Evolutionary conservation across 805 yeast species (phyloP).

Genomic region (Grigorovia yakushimaensis): DNA sequence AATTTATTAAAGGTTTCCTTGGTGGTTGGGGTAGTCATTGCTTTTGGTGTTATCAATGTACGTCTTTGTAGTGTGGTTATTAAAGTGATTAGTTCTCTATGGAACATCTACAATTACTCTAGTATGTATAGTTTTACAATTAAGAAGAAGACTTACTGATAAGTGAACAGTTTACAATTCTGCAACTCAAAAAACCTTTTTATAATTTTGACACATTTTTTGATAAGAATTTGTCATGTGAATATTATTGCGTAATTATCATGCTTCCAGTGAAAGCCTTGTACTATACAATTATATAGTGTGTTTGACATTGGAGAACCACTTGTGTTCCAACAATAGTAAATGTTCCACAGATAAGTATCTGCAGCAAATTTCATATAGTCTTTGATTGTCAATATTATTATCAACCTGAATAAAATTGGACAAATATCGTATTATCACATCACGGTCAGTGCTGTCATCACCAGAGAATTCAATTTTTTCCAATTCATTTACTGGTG

Average conservation of each 20-base stretch:
- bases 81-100: constrained; percentile 1
- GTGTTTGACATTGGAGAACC: constrained; percentile 4
- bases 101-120: constrained; percentile 2
- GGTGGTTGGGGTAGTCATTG: constrained; percentile 1
- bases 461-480: not conserved
- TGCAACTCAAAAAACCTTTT: not conserved
- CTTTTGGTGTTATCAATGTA: constrained; percentile 8
- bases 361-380: constrained; percentile 19
- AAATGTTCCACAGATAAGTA: constrained; percentile 20
- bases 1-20: constrained; percentile 17
- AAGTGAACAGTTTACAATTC: not conserved
- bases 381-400: constrained; percentile 4
- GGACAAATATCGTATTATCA: not conserved
- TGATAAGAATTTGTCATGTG: too few relatives aligned
- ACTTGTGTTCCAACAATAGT: constrained; percentile 16
- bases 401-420: not conserved
- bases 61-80: constrained; percentile 1
- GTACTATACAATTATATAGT: too few relatives aligned
- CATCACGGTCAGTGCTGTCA: not conserved
- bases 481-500: not conserved
- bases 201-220: not conserved
- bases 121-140: too few relatives aligned
- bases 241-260: not conserved
- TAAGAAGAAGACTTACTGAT: not conserved
- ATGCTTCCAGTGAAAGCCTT: not conserved